phyloP scores from a whole-genome alignment of 2,329 filamentous ascomycete species.

The Endoconidiophora polonica region DNA sequence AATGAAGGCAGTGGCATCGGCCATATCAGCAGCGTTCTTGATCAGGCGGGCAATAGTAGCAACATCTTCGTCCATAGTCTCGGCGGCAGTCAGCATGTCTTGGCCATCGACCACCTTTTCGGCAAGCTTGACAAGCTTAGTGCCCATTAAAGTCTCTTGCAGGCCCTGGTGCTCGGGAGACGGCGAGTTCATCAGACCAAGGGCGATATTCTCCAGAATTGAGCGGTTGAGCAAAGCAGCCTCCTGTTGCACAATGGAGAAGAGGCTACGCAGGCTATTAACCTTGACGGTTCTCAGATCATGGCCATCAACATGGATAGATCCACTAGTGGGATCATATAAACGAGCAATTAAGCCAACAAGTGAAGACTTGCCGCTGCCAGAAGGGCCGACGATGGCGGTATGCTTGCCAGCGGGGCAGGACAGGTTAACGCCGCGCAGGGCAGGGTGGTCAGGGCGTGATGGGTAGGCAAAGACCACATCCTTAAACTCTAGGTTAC shows the following conservation, averaged over 20 bases:
- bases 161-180: constrained; percentile 25
- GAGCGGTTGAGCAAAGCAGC: constrained; percentile 29
- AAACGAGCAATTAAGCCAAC: constrained; percentile 38
- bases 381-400: constrained; percentile 41
- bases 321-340: constrained; percentile 37
- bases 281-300: constrained; percentile 33
- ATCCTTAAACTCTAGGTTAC: constrained; percentile 27
- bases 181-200: constrained; percentile 30
- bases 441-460: constrained; percentile 24
- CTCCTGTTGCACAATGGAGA: constrained; percentile 30
- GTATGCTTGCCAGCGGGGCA: constrained; percentile 33
- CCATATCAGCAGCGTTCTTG: constrained; percentile 34
- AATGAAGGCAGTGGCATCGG: constrained; percentile 43
- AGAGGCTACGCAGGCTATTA: constrained; percentile 24
- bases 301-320: constrained; percentile 30
- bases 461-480: constrained; percentile 30
- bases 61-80: constrained; percentile 26
- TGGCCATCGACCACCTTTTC: constrained; percentile 33
- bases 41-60: constrained; percentile 35
- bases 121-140: constrained; percentile 33
- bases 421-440: constrained; percentile 30
- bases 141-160: constrained; percentile 29
- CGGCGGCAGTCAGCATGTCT: constrained; percentile 28
- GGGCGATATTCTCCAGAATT: constrained; percentile 34
- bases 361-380: constrained; percentile 41